These are phyloP conservation scores for Pelargonium australe DNA, from an alignment of 441 rosid species.

Conservation along the genomic window DNA sequence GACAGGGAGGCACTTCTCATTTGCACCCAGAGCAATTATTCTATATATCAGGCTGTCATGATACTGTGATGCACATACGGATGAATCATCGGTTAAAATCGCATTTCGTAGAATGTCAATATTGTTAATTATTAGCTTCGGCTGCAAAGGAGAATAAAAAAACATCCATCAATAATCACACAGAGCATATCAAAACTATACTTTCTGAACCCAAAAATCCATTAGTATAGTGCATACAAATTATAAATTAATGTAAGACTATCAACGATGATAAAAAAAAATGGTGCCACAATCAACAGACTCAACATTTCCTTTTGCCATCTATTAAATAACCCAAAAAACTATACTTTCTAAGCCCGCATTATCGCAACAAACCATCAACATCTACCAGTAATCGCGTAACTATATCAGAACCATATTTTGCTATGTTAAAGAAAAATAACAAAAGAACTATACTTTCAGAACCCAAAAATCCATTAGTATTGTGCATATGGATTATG, in stretches of 20 bases:
- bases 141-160: constrained; percentile 39
- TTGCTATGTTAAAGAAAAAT: neutral
- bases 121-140: constrained; percentile 90
- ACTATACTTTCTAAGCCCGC: neutral
- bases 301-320: too few relatives aligned
- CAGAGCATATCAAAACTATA: neutral
- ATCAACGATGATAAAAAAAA: neutral
- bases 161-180: neutral
- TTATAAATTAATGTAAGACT: neutral
- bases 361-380: neutral
- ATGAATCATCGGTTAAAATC: constrained; percentile 48
- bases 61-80: constrained; percentile 60
- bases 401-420: too few relatives aligned
- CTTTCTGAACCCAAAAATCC: neutral
- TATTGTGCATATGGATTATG: neutral
- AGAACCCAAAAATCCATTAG: neutral
- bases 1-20: constrained; percentile 74
- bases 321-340: neutral
- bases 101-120: constrained; percentile 75
- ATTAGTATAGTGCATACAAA: neutral
- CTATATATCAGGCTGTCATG: constrained; percentile 91
- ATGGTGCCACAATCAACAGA: too few relatives aligned
- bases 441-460: neutral
- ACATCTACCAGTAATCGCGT: too few relatives aligned
- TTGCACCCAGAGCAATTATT: constrained; percentile 75